Evolutionary conservation across 1,284 basidiomycete genomes (phyloP), one percentile per base, ranked within the genome.

Genomic region (Filobasidium uniguttulatum): DNA sequence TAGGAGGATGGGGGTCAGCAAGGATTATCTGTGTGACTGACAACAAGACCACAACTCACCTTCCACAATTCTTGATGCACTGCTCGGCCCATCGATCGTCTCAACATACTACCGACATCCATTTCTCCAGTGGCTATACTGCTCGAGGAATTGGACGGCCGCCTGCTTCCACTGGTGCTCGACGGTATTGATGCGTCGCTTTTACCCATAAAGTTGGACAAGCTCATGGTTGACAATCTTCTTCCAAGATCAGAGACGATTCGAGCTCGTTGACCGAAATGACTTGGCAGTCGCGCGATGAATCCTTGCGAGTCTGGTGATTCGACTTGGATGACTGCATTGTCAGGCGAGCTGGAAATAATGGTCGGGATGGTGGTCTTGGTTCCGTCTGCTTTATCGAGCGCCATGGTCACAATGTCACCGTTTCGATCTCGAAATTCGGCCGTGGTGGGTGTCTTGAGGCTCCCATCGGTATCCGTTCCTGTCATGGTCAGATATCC

Each of bases 21-120:
- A 33, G n/a, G 9, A 33, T 33, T 33, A 9, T 33, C 31, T 9
- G n/a, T n/a, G 10, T 33, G 10, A 10, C 9, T 33, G 31, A n/a
- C 31, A 28, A 31, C 20, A 8, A 17, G 9, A 29, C 20, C 12
- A 1, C 3, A 2, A 37, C 50, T 22, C 12, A 52, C 50, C 46
- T 52, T 52, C 50, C 50, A 52, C n/a, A 52, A 33, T 29, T 52
- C 50, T 31, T 45, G 46, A 28, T 52, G 46, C 38, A 52, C 17
- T 3, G 46, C 50, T 10, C 46, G 28, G 7, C 45, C 50, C 34
- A 40, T 47, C 2, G 50, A 45, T 8, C 15, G 12, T 19, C 15
- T 28, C 8, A 26, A 26, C 15, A 43, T 28, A 14, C 25, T 19
- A 29, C 29, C 40, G 9, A n/a, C 40, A 28, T 29, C 40, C 10